Percentiles rank a stretch among this genome's conserved stretches.
Conservation (phyloP, 805 yeast species). For the Yarrowia porcina region DNA sequence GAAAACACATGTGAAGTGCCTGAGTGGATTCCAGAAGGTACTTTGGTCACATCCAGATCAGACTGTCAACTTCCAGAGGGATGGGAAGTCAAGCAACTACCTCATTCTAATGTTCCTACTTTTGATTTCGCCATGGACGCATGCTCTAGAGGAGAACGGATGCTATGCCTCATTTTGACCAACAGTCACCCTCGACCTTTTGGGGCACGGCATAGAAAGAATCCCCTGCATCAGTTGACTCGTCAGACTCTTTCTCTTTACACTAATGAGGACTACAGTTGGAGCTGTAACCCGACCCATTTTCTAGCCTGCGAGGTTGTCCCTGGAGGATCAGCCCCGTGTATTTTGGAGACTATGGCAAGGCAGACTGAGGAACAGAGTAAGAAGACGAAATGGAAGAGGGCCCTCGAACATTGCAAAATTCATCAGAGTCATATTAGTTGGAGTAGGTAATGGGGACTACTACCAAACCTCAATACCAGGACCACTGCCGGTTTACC, state of each 20-base stretch:
- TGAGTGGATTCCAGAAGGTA: not conserved
- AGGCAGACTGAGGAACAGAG: not conserved
- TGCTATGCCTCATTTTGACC: not conserved
- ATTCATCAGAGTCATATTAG: not conserved
- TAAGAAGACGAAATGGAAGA: not conserved
- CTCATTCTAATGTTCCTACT: not conserved
- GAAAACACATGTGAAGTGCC: not conserved
- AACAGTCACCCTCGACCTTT: not conserved
- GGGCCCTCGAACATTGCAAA: not conserved
- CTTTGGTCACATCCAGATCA: not conserved
- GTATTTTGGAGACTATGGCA: not conserved
- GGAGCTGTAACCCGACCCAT: not conserved
- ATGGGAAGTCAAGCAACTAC: not conserved
- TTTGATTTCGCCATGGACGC: not conserved
- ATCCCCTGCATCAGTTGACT: not conserved
- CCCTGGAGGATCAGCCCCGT: constrained; percentile 1
- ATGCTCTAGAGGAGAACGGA: constrained; percentile 4
- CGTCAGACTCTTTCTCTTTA: constrained; percentile 14
- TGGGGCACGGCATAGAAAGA: not conserved
- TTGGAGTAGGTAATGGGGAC: not conserved
- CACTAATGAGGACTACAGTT: constrained; percentile 14
- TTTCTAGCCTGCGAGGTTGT: not conserved
- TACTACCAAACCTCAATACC: too few relatives aligned
- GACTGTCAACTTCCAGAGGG: not conserved
- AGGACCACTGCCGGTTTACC: too few relatives aligned